Evolutionary conservation across 805 yeast species (phyloP), one percentile per base, ranked within the genome.

Genomic region (Candida sonorensis): DNA sequence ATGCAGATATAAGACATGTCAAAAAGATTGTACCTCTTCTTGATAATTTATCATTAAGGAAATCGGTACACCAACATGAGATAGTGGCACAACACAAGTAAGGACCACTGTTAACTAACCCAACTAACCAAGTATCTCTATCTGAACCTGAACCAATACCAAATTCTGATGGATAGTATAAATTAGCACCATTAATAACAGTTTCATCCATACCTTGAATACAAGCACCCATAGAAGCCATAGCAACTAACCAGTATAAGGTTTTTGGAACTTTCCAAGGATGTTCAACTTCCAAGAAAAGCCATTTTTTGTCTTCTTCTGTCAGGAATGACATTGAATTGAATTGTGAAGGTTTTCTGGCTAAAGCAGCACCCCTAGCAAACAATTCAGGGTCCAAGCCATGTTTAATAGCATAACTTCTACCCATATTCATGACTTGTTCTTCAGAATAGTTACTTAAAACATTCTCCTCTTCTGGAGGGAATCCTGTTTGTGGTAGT

Each of bases 121-220:
- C 86, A 44, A 69, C 65, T 10, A 74, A 53, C 70, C 80, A 72
- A 31, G 70, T 68, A 27, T 74, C 66, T 45, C 73, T 55, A 28
- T 68, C 61, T 28, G 66, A 62, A 14, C 55, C 66, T 13, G 55
- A 45, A 13, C 61, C 67, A 27, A 81, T 62, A 3, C 77, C 78
- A 50, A 80, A 65, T 15, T 61, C 67, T 2, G 42, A 34, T 2
- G 83, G 82, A 51, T 75, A 80, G 49, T 72, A 74, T 32, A 80
- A 55, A 33, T 71, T 64, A 7, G 87, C 87, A 42, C 88, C 88
- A 45, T 78, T 79, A 38, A 80, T 72, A 15, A 81, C 85, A 5
- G 83, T 64, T 53, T 81, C 85, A 57, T 81, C 87, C 78, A 81
- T 79, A 54, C 88, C 87, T 53, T 79, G 86, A 25, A 79, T 81